Conservation (phyloP, 164 flowering plant genomes). For the Warburgia ugandensis region DNA sequence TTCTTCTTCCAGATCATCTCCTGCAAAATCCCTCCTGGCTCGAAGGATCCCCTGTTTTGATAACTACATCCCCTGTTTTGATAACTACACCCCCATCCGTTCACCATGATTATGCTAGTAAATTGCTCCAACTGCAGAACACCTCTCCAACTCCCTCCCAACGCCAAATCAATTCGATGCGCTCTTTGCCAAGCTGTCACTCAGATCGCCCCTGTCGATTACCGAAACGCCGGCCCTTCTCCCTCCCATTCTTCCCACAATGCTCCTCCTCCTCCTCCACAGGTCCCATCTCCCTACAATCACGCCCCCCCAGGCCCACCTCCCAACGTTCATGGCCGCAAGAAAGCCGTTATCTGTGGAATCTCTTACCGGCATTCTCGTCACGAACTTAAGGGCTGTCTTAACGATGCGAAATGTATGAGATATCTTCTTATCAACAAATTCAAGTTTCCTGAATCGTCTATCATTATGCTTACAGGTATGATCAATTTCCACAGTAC, state of each 20-base stretch:
- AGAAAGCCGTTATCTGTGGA: conserved; percentile 83
- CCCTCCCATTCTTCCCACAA: conserved; percentile 20
- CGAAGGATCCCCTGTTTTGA: too few relatives aligned
- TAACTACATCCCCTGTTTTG: too few relatives aligned
- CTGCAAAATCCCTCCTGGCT: too few relatives aligned
- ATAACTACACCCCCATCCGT: too few relatives aligned
- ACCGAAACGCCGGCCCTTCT: too few relatives aligned
- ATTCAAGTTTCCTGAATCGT: conserved; percentile 54
- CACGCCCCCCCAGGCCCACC: conserved; percentile 53
- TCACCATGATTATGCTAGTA: conserved; percentile 44
- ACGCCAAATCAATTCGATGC: conserved; percentile 67
- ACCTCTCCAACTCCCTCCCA: conserved; percentile 65
- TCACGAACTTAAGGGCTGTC: conserved; percentile 85
- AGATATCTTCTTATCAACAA: conserved; percentile 46
- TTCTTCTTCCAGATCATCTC: too few relatives aligned
- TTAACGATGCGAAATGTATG: conserved; percentile 92
- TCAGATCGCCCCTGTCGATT: conserved; percentile 46
- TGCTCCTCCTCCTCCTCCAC: conserved; percentile 17
- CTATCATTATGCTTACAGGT: conserved; percentile 85
- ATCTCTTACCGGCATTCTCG: conserved; percentile 59
- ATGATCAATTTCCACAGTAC: background rate
- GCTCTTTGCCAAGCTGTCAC: conserved; percentile 69
- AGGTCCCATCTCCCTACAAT: conserved; percentile 47
- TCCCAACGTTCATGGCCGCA: conserved; percentile 52
- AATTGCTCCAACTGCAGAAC: conserved; percentile 67